Evolutionary conservation across 1,139 yeast genomes (phyloP), one percentile per base, ranked within the genome.

Genomic region (Geotrichum australiense): DNA sequence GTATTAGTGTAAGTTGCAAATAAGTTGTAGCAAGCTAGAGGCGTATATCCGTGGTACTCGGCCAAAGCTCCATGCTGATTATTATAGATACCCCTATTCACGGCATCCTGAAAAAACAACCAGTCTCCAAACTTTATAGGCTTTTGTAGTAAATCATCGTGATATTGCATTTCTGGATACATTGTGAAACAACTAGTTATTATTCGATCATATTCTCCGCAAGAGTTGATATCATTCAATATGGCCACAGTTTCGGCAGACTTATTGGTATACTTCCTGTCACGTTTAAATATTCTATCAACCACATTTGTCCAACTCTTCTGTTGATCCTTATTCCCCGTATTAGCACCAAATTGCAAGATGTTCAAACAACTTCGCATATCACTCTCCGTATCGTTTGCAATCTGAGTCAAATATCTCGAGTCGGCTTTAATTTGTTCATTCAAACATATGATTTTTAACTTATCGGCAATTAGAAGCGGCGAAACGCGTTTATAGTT

Each of bases 351-450:
- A 55, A 89, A 87, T 54, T 91, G 98, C 31, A 91, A 62, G 53
- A 81, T 74, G 56, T 91, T 91, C 37, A 91, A 68, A 57, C 96
- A 82, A 27, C 89, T 85, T 52, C 98, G 68, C 24, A 91, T 70
- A 62, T 91, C 98, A 33, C 87, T 86, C 49, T 85, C 91, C 38
- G 91, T 76, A 2, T 77, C 61, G 39, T 76, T 80, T 3, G 85
- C 80, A 11, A 91, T 66, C 31, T 81, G 74, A 20, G 71, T 67
- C 20, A 80, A 46, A 12, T 66, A 58, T 21, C 66, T 62, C 3
- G 63, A 58, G 16, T 66, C 61, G 0, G 71, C 46, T 1, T 48
- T 40, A 3, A 74, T 31, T 1, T 62, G 56, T 55, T 80, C 80
- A 49, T 64, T 48, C 51, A 69, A 48, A 49, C 80, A 73, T n/a